Percentiles rank a stretch among this genome's conserved stretches.
Evolutionary conservation across 1,139 yeast genomes (phyloP).

Genomic region (Yamadazyma conglobata): DNA sequence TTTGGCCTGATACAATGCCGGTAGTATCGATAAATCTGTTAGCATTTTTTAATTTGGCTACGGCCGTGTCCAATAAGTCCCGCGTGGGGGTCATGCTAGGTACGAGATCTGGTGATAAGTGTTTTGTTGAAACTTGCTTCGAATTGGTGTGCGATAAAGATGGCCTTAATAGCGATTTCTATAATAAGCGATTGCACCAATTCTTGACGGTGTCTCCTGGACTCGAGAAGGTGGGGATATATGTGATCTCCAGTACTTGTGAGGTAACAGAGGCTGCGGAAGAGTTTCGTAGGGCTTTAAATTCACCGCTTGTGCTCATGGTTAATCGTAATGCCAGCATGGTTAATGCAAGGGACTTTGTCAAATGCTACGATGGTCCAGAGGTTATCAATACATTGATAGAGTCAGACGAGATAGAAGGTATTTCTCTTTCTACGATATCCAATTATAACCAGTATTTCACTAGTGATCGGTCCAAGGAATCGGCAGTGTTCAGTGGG

Average conservation of each 20-base stretch:
- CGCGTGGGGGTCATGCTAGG: conserved; percentile 31
- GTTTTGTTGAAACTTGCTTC: conserved; percentile 4
- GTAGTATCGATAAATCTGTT: conserved; percentile 20
- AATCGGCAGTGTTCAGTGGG: conserved; percentile 3
- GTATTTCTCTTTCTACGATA: conserved; percentile 21
- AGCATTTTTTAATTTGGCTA: conserved; percentile 24
- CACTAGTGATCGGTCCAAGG: conserved; percentile 2
- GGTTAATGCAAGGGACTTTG: conserved; percentile 1
- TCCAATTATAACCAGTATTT: conserved; percentile 22
- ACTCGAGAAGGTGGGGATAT: conserved; percentile 27
- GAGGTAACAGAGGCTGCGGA: conserved; percentile 4
- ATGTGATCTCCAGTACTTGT: conserved; percentile 15
- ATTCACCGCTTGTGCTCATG: conserved; percentile 4
- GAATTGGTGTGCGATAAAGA: conserved; percentile 5
- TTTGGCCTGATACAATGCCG: conserved; percentile 4
- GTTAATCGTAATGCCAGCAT: conserved; percentile 3
- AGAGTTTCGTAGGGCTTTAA: conserved; percentile 8
- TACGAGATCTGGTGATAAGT: background rate
- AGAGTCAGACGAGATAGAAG: conserved; percentile 14
- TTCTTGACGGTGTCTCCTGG: conserved; percentile 27
- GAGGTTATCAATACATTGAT: conserved; percentile 7
- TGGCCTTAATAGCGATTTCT: conserved; percentile 22
- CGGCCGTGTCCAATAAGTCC: conserved; percentile 10
- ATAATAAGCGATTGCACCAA: conserved; percentile 25
- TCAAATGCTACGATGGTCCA: conserved; percentile 5